Conservation (phyloP, 345 rosid genomes). For the Pistacia vera region DNA sequence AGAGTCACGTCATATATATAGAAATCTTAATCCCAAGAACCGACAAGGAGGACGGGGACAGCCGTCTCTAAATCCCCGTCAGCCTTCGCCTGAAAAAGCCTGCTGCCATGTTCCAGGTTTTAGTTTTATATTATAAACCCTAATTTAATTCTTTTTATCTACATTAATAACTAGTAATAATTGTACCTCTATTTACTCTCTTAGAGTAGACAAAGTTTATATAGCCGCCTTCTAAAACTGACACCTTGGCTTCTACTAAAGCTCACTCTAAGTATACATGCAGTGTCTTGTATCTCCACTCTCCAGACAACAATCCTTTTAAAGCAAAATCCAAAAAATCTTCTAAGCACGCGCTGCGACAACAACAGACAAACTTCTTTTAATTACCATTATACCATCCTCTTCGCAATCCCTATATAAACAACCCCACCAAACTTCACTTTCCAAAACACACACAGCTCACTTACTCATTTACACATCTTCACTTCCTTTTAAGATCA, state of each 20-base stretch:
- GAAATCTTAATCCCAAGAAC: background rate
- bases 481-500: too few species aligned
- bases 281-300: constrained; percentile 23
- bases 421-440: background rate
- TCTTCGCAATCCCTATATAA: background rate
- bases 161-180: background rate
- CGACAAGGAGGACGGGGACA: constrained; percentile 35
- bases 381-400: constrained; percentile 19
- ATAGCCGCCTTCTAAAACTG: constrained; percentile 32
- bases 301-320: constrained; percentile 42
- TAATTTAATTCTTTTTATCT: background rate
- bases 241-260: constrained; percentile 18
- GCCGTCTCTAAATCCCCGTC: constrained; percentile 17
- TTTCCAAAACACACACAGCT: too few species aligned
- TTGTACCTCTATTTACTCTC: background rate
- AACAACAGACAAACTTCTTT: constrained; percentile 39
- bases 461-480: too few species aligned
- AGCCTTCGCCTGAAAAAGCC: constrained; percentile 24
- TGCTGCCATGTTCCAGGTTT: constrained; percentile 8
- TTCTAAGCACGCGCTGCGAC: constrained; percentile 46
- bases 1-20: too few species aligned
- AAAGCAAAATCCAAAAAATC: constrained; percentile 28
- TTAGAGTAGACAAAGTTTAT: constrained; percentile 16
- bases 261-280: constrained; percentile 4
- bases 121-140: background rate